Evolutionary conservation across 1,284 basidiomycete genomes (phyloP), one percentile per base, ranked within the genome.

Genomic region (Mixia osmundae): DNA sequence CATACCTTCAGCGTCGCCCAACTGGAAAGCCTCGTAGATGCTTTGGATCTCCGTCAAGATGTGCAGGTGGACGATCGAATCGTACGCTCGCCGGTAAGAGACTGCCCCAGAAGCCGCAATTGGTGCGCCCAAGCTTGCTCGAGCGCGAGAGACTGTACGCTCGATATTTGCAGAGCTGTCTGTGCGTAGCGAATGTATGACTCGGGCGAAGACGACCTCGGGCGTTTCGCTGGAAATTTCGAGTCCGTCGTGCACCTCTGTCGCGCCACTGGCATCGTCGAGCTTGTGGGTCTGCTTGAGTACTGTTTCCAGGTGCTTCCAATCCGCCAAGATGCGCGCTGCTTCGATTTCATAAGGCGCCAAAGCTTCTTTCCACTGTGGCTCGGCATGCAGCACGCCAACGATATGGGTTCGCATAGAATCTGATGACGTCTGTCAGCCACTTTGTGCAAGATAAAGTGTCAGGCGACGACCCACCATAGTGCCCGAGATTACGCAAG

Each of bases 321-420:
- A 95, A 46, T 89, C 82, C 6, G 83, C 78, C 15, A 83, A 73
- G 63, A 89, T 89, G 71, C 85, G 89, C 1, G 82, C 79, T 39
- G 85, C 82, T 58, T 99, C 89, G 10, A 82, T 72, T 45, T 82
- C 75, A 54, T 82, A 95, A 0, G 75, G 72, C 6, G 75, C 70
- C 2, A 99, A 61, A 3, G 69, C 63, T 1, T 64, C 52, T 38
- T 76, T 67, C 89, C 89, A 97, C 33, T 73, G 68, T 0, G 83
- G 78, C 52, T 83, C 71, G 9, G 69, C 71, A 40, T 46, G 42
- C 19, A 97, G 63, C 4, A 95, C 73, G 14, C 91, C 91, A 39
- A 72, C 70, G 19, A 97, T 87, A 54, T 97, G 91, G 0, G 89
- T 97, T 24, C 83, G 71, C 44, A 97, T 61, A 0, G 89, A 91